These are phyloP conservation scores for Penicillium argentinense DNA, from an alignment of 495 filamentous ascomycete genomes.

Conservation along the genomic window DNA sequence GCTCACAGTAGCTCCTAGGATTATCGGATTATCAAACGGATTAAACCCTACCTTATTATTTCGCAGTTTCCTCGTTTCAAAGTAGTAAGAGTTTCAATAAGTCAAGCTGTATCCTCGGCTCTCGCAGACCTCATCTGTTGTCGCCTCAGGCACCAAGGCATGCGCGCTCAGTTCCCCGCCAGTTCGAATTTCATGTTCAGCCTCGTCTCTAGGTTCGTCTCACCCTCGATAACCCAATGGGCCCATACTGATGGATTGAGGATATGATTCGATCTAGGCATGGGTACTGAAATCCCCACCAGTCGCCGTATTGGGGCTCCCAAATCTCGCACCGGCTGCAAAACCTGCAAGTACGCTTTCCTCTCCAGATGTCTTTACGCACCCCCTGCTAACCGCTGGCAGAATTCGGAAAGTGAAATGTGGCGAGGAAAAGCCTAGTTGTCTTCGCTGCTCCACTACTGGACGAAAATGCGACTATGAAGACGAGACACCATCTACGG, in stretches of 20 bases:
- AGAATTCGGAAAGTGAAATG: slow-evolving; percentile 67
- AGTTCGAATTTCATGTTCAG: background rate
- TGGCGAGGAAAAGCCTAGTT: slow-evolving; percentile 61
- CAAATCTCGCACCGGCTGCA: slow-evolving; percentile 26
- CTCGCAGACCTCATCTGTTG: too few species aligned
- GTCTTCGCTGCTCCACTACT: slow-evolving; percentile 54
- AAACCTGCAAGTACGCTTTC: slow-evolving; percentile 28
- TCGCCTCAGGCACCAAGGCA: background rate
- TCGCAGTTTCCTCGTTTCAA: too few species aligned
- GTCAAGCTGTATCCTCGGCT: too few species aligned
- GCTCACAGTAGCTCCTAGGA: too few species aligned
- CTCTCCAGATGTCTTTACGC: background rate
- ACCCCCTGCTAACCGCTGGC: background rate
- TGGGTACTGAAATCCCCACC: background rate
- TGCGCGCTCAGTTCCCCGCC: background rate
- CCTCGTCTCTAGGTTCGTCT: background rate
- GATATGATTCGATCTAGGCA: background rate
- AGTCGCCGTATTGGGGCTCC: slow-evolving; percentile 14
- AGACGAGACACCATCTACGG: background rate
- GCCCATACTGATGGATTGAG: background rate
- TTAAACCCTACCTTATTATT: too few species aligned
- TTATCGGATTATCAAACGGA: too few species aligned
- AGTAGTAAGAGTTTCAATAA: too few species aligned
- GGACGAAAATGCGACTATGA: slow-evolving; percentile 47
- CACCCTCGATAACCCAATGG: too few species aligned